Conservation (phyloP, 257 asterid species). For the Sherardia arvensis region DNA sequence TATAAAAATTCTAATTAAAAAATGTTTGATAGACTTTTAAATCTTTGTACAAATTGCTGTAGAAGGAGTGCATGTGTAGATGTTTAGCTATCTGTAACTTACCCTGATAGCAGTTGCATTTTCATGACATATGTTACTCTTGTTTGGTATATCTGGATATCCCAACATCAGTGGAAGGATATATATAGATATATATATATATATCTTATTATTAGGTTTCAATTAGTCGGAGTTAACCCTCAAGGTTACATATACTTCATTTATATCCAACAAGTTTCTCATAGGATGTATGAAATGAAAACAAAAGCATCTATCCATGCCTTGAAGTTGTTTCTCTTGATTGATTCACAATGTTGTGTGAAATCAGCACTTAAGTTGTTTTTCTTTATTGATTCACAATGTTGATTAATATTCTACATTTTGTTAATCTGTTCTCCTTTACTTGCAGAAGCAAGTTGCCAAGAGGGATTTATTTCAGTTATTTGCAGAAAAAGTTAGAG, state of each 20-base stretch:
- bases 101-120: neutral
- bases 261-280: neutral
- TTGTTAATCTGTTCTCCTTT: conserved; percentile 13
- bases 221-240: neutral
- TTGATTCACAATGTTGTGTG: neutral
- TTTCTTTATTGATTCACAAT: neutral
- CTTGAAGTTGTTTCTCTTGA: neutral
- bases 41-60: neutral
- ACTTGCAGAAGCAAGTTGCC: conserved; percentile 75
- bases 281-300: neutral
- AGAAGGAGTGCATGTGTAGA: neutral
- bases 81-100: neutral
- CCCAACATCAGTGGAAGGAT: neutral
- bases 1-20: neutral
- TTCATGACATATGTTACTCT: neutral
- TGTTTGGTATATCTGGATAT: neutral
- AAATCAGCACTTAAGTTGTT: neutral
- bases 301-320: neutral
- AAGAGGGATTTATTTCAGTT: conserved; percentile 72
- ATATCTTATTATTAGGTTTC: neutral
- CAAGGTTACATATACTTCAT: neutral
- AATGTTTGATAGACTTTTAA: no score
- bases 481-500: conserved; percentile 94
- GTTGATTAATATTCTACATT: conserved; percentile 9
- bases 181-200: neutral